Base-by-base conservation (phyloP, 495 filamentous ascomycete genomes). In the Daldinia childiae region DNA sequence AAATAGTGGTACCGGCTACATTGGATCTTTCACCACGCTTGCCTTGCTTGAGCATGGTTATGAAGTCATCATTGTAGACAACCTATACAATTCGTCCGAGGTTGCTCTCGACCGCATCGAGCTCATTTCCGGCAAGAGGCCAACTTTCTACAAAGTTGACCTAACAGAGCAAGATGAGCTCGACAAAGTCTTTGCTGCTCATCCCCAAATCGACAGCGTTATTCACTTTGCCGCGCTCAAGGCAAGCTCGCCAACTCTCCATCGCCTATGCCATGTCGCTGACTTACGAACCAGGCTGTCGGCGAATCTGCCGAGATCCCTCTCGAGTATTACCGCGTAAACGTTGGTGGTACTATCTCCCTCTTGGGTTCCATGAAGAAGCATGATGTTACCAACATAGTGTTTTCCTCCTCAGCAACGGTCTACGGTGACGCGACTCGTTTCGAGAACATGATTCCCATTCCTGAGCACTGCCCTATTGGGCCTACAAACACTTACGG, bases 191-290 rank as follows among this genome's bases (percentile, higher is more conserved):
- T 98, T 99, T 79, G 84, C 87, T 68, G 92, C 90, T 56, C 92
- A 98, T 82, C 93, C 93, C 30, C 90, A 93, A 73, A 97, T 99
- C 77, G 93, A 97, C 86, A 96, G 92, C 79, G 95, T 98, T 55
- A 98, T 99, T 67, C 95, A 99, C 84, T 99, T 99, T 79, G 96
- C 95, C 54, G 95, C 95, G 17, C 87, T 99, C 71, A 99, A 99
- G 92, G 94, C 93, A 81, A 66, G 87, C 76, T 54, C 58, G 59
- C 15, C 24, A n/a, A 58, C 15, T 55, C 14, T 32, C 41, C 34
- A 51, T 58, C 65, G 30, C 27, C 21, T 24, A 19, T 32, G 54
- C 56, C 39, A 14, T 38, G 15, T 62, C 64, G 58, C 57, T 68
- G 48, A 63, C 45, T 45, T 51, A 62, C 27, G 26, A 48, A 43